phyloP scores from a whole-genome alignment of 2,329 filamentous ascomycete species.

The Didymella glomerata region DNA sequence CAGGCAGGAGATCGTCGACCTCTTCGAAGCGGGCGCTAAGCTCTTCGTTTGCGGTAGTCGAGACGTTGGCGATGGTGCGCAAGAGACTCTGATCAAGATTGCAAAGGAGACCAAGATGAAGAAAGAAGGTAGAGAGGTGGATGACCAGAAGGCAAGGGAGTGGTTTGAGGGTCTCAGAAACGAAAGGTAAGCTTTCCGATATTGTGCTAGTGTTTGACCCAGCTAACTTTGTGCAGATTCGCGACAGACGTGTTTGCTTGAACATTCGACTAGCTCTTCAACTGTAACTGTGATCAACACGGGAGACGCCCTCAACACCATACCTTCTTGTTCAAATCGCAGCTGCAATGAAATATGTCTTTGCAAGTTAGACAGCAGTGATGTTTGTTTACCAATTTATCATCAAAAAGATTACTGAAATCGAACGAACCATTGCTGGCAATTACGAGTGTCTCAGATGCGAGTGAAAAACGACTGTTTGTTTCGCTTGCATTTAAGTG shows the following conservation, averaged over 20 bases:
- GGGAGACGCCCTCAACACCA: not conserved
- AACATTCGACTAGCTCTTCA: not conserved
- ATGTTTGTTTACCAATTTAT: no score
- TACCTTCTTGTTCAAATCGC: not conserved
- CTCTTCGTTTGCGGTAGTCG: slow-evolving; percentile 71
- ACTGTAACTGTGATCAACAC: not conserved
- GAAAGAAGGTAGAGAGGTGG: slow-evolving; percentile 47
- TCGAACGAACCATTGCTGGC: no score
- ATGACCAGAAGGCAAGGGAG: slow-evolving; percentile 53
- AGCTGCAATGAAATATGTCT: not conserved
- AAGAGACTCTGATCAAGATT: slow-evolving; percentile 54
- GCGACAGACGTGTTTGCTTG: not conserved
- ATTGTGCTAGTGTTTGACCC: not conserved
- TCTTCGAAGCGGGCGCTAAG: slow-evolving; percentile 62
- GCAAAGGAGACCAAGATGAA: slow-evolving; percentile 54
- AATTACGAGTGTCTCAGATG: not conserved
- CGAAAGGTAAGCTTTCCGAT: slow-evolving; percentile 45
- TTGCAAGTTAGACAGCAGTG: not conserved
- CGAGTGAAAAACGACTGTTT: not conserved
- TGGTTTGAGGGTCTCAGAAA: slow-evolving; percentile 58
- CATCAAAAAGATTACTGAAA: not conserved
- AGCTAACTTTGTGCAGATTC: not conserved
- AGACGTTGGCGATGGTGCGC: slow-evolving; percentile 57
- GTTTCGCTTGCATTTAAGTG: not conserved
- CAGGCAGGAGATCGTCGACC: slow-evolving; percentile 53